Conservation (phyloP, 352 stramenopile genomes). For the Globisporangium mamillatum region DNA sequence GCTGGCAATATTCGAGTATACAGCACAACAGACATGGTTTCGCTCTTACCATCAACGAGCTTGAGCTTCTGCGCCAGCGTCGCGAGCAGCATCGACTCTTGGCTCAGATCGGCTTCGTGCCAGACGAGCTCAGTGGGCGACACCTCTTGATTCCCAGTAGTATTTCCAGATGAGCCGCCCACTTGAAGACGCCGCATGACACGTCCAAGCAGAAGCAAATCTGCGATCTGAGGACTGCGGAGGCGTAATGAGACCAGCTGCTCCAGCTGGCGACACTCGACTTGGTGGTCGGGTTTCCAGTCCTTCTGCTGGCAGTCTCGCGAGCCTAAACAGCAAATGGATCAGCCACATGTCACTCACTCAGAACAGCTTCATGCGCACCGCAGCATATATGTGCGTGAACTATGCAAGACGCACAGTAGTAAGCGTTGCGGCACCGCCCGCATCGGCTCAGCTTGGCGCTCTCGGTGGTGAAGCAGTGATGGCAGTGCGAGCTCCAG, state of each 20-base stretch:
- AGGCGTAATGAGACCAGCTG: slow-evolving; percentile 40
- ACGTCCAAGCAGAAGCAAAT: slow-evolving; percentile 55
- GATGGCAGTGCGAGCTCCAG: slow-evolving; percentile 60
- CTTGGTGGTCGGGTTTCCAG: slow-evolving; percentile 57
- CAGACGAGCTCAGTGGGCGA: slow-evolving; percentile 44
- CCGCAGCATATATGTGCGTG: neutral
- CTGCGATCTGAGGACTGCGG: slow-evolving; percentile 34
- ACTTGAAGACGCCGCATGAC: slow-evolving; percentile 32
- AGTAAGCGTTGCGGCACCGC: slow-evolving; percentile 49
- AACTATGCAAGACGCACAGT: slow-evolving; percentile 42
- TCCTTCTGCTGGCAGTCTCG: slow-evolving; percentile 57
- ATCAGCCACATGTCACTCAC: neutral
- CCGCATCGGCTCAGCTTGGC: slow-evolving; percentile 51
- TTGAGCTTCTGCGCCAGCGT: slow-evolving; percentile 47
- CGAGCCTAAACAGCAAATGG: slow-evolving; percentile 33
- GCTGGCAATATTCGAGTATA: neutral
- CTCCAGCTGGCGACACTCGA: slow-evolving; percentile 52
- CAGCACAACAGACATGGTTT: neutral
- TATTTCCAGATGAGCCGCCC: too few relatives aligned
- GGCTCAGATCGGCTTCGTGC: slow-evolving; percentile 47
- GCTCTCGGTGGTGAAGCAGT: slow-evolving; percentile 40
- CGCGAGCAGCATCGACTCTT: slow-evolving; percentile 51
- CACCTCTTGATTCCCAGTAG: neutral
- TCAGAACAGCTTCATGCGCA: neutral
- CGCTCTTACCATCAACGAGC: slow-evolving; percentile 33